Percentiles rank a stretch among this genome's conserved stretches.
These are phyloP conservation scores for Phytophthora pluvialis DNA, from an alignment of 352 stramenopile species.

Conservation along the genomic window DNA sequence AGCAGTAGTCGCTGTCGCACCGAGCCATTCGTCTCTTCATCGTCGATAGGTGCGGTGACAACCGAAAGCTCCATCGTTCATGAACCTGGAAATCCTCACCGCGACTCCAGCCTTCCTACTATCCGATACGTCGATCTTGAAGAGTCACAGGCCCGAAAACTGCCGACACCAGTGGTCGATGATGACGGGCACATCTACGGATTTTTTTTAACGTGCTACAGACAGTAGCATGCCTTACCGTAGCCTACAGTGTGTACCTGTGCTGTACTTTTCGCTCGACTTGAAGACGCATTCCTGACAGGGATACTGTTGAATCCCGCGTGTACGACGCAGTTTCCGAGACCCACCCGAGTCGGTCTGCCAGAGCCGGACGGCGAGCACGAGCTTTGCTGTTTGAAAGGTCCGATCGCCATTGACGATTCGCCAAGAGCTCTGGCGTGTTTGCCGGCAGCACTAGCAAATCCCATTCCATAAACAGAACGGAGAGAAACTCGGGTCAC, in stretches of 20 bases:
- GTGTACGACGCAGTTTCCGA: no score
- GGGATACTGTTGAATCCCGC: not conserved
- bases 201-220: no score
- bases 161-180: not conserved
- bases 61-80: slow-evolving; percentile 2
- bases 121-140: slow-evolving; percentile 21
- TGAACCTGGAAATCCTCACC: not conserved
- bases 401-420: no score
- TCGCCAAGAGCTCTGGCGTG: no score
- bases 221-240: no score
- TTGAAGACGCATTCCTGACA: no score
- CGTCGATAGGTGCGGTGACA: not conserved
- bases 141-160: slow-evolving; percentile 24
- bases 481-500: slow-evolving; percentile 18
- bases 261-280: no score
- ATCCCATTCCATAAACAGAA: slow-evolving; percentile 24
- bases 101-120: not conserved
- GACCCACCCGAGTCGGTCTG: no score
- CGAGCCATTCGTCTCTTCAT: not conserved
- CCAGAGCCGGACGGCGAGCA: no score
- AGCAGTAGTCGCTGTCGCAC: slow-evolving; percentile 52
- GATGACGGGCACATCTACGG: slow-evolving; percentile 25
- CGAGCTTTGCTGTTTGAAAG: no score
- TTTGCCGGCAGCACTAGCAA: slow-evolving; percentile 10
- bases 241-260: no score